Conservation (phyloP, 78 protist species). For the Dictyostelium discoideum region DNA sequence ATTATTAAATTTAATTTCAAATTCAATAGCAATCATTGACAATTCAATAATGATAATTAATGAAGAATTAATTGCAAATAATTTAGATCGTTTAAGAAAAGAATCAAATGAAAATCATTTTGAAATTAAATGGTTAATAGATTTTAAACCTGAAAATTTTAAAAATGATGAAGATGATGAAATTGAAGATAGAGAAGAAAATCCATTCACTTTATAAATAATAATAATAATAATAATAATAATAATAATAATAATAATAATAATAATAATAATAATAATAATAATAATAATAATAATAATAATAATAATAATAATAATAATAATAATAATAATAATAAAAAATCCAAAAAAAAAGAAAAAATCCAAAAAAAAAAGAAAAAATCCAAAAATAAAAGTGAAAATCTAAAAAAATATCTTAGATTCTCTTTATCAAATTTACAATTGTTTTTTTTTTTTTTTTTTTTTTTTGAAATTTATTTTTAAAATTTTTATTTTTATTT, state of each 20-base stretch:
- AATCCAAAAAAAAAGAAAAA: too few relatives aligned
- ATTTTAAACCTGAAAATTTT: not conserved
- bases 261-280: not conserved
- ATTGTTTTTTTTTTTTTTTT: too few relatives aligned
- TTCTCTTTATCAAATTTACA: not conserved
- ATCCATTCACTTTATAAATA: constrained; percentile 41
- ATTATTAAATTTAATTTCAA: not conserved
- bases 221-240: not conserved
- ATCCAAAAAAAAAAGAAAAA: too few relatives aligned
- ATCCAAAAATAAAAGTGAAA: too few relatives aligned
- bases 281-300: not conserved
- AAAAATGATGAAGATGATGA: not conserved
- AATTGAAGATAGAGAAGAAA: constrained; percentile 41
- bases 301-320: not conserved
- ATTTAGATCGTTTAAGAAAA: not conserved
- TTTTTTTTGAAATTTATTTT: too few relatives aligned
- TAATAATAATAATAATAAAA: not conserved
- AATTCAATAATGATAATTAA: not conserved
- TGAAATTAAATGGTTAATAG: constrained; percentile 37
- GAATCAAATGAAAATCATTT: constrained; percentile 15
- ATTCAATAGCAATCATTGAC: not conserved
- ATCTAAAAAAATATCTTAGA: too few relatives aligned
- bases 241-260: not conserved
- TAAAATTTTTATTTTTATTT: too few relatives aligned
- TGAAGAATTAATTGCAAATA: not conserved